Percentiles rank a stretch among this genome's conserved stretches.
These are phyloP conservation scores for Entophlyctis luteolus DNA, from an alignment of 192 early-diverging fungal genomes.

Conservation along the genomic window DNA sequence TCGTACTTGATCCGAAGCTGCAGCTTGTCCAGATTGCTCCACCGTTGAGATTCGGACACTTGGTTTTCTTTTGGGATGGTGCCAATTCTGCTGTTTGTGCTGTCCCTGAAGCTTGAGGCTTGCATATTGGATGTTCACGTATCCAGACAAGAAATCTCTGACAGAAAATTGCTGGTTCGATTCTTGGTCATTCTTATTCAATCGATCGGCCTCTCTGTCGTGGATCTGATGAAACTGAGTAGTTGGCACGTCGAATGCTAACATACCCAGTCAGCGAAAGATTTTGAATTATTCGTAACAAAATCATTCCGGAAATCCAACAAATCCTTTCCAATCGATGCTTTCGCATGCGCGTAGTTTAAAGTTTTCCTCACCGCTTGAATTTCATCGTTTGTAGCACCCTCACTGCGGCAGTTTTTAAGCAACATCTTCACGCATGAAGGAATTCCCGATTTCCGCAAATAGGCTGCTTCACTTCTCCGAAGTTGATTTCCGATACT, in stretches of 20 bases:
- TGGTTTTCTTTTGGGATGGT: too few species aligned
- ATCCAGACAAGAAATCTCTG: slow-evolving; percentile 4
- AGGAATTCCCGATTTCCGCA: not conserved
- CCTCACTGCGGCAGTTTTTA: slow-evolving; percentile 10
- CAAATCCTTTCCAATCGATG: slow-evolving; percentile 5
- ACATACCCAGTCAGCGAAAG: slow-evolving; percentile 15
- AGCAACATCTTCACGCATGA: not conserved
- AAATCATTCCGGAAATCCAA: slow-evolving; percentile 9
- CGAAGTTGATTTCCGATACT: slow-evolving; percentile 8
- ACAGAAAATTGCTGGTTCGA: slow-evolving; percentile 3
- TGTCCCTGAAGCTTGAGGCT: not conserved
- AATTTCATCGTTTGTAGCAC: slow-evolving; percentile 14
- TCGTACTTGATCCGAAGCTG: too few species aligned
- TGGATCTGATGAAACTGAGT: slow-evolving; percentile 6
- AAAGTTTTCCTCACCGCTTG: slow-evolving; percentile 7
- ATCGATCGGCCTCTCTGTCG: not conserved
- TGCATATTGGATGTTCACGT: not conserved
- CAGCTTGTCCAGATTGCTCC: too few species aligned
- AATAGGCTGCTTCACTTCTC: not conserved
- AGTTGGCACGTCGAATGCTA: not conserved
- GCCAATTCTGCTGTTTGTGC: not conserved
- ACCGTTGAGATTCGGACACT: too few species aligned
- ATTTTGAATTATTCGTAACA: slow-evolving; percentile 13
- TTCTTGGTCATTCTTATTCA: not conserved
- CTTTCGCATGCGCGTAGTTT: slow-evolving; percentile 2